Percentiles rank a stretch among this genome's conserved stretches.
Evolutionary conservation across 768 basidiomycete species (phyloP).

Genomic region (Macrocybe gigantea): DNA sequence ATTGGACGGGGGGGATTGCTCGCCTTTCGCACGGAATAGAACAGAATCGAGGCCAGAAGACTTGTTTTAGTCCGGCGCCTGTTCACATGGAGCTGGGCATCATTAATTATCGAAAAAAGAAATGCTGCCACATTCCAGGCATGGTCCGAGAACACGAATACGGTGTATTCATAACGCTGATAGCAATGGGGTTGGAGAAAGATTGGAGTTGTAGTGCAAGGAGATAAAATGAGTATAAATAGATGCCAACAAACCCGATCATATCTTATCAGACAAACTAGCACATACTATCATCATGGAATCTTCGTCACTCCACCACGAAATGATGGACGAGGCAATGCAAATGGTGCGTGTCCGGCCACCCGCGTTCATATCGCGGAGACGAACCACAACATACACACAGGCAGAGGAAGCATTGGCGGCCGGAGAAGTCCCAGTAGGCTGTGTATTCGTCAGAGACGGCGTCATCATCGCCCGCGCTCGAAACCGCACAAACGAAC

Average conservation of each 20-base stretch:
- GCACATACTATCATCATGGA: background rate
- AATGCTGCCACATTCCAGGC: too few species aligned
- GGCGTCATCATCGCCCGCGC: constrained; percentile 77
- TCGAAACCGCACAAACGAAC: constrained; percentile 91
- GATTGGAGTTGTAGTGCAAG: too few species aligned
- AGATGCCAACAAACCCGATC: background rate
- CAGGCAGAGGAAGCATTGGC: constrained; percentile 84
- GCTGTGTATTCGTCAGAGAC: constrained; percentile 88
- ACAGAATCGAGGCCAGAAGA: too few species aligned
- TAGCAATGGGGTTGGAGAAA: too few species aligned
- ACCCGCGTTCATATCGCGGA: background rate
- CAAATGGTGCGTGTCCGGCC: constrained; percentile 51
- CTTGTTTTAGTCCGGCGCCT: too few species aligned
- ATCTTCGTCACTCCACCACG: constrained; percentile 25
- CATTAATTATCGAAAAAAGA: too few species aligned
- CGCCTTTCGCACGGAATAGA: too few species aligned
- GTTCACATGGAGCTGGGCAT: too few species aligned
- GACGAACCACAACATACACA: constrained; percentile 7
- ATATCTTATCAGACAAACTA: too few species aligned
- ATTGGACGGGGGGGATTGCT: too few species aligned
- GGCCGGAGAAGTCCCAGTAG: constrained; percentile 90
- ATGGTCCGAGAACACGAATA: too few species aligned
- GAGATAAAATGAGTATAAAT: background rate
- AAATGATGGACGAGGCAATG: constrained; percentile 84
- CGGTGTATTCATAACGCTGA: too few species aligned